These are phyloP conservation scores for Orbilia quercus DNA, from an alignment of 2,329 filamentous ascomycete genomes.

Conservation along the genomic window DNA sequence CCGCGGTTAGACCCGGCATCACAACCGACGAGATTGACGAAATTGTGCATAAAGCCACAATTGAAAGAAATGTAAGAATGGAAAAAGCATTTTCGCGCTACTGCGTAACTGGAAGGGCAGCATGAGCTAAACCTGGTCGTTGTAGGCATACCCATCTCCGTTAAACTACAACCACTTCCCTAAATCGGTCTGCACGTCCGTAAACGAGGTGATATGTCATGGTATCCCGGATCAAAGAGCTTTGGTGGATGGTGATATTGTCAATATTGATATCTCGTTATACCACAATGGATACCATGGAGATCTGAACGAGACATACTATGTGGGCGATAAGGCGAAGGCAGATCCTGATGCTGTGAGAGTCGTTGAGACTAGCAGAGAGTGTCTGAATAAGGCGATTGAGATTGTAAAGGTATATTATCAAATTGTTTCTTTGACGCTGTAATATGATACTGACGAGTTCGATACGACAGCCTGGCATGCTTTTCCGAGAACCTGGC, in stretches of 20 bases:
- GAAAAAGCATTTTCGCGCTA: background rate
- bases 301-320: conserved; percentile 98
- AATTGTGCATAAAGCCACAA: conserved; percentile 91
- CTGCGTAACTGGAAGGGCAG: background rate
- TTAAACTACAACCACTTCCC: conserved; percentile 96
- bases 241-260: conserved; percentile 89
- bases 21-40: conserved; percentile 96
- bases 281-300: conserved; percentile 96
- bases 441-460: background rate
- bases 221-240: conserved; percentile 93
- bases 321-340: conserved; percentile 87
- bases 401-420: conserved; percentile 76
- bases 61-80: conserved; percentile 83
- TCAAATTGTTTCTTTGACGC: background rate
- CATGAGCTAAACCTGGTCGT: conserved; percentile 51
- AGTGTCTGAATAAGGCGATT: conserved; percentile 91
- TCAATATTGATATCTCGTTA: conserved; percentile 95
- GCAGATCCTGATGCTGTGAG: conserved; percentile 87
- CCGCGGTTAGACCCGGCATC: conserved; percentile 85
- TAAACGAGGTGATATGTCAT: conserved; percentile 98
- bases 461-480: conserved; percentile 71
- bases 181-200: conserved; percentile 95
- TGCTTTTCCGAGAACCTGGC: conserved; percentile 90
- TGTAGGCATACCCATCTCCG: conserved; percentile 89
- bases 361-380: conserved; percentile 87